These are phyloP conservation scores for Paramecium sonneborni DNA, from an alignment of 73 alveolate genomes.

Conservation along the genomic window DNA sequence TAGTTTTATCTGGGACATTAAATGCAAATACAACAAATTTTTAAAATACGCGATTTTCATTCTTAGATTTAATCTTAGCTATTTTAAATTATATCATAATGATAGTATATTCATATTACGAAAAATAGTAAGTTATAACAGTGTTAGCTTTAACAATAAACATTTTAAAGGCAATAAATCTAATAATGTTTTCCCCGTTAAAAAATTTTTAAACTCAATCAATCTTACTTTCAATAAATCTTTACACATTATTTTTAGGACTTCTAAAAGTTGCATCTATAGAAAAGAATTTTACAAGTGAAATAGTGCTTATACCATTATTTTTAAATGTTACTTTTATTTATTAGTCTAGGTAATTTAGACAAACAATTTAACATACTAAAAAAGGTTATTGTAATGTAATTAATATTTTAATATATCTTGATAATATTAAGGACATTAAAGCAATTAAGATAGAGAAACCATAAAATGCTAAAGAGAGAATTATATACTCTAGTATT, in stretches of 20 bases:
- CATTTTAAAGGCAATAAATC: background rate
- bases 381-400: background rate
- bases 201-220: background rate
- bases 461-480: background rate
- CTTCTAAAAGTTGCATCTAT: background rate
- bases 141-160: background rate
- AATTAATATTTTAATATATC: background rate
- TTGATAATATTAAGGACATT: background rate
- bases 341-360: background rate
- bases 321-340: background rate
- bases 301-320: background rate
- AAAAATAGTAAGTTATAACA: background rate
- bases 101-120: background rate
- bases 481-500: background rate
- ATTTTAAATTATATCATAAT: background rate
- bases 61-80: background rate
- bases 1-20: background rate
- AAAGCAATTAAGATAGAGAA: background rate
- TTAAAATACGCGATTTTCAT: background rate
- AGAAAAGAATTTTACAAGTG: background rate
- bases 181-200: background rate
- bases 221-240: background rate
- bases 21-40: background rate
- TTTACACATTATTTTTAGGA: background rate
- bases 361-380: background rate